Evolutionary conservation across 495 filamentous ascomycete genomes (phyloP), one percentile per base, ranked within the genome.

Genomic region (Penicillium turbatum): DNA sequence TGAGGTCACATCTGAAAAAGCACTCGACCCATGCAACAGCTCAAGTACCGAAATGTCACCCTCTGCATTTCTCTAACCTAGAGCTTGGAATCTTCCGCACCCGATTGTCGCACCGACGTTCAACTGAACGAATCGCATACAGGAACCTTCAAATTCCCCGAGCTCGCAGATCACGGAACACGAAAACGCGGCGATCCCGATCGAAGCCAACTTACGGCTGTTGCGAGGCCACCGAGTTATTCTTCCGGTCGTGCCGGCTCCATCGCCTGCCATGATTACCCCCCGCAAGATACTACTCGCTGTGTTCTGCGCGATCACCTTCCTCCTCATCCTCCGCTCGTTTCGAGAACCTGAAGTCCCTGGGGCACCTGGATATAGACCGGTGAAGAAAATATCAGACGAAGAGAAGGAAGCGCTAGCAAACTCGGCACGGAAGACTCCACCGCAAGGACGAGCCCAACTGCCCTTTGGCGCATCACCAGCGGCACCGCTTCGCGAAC

Each of bases 271-370:
- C 27, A 84, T 84, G 81, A 71, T 90, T 59, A 86, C 87, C 48
- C 88, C 90, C 62, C 80, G 83, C 59, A 84, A 86, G 70, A 83
- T 86, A 59, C 71, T 92, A 32, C 65, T 92, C 55, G 75, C 84
- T 30, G 83, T 89, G 35, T 75, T 78, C 54, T 78, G 83, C 66
- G 58, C 95, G 54, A 62, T 96, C 56, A 79, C 80, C 29, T 74
- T 87, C 62, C 73, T 95, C 61, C 81, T 86, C 69, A 69, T 95
- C 62, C 78, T 91, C 41, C 81, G 82, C 42, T 82, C 81, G 44
- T 82, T 82, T 39, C 85, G 86, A 57, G 36, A 57, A 52, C 17
- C 53, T 54, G 52, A 56, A 47, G 32, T 57, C 60, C 60, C 54
- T 42, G 64, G 48, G 55, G 68, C 56, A 55, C 70, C 41, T 19